Conservation (phyloP, 176 grass and related monocot genomes). For the Oryza punctata region DNA sequence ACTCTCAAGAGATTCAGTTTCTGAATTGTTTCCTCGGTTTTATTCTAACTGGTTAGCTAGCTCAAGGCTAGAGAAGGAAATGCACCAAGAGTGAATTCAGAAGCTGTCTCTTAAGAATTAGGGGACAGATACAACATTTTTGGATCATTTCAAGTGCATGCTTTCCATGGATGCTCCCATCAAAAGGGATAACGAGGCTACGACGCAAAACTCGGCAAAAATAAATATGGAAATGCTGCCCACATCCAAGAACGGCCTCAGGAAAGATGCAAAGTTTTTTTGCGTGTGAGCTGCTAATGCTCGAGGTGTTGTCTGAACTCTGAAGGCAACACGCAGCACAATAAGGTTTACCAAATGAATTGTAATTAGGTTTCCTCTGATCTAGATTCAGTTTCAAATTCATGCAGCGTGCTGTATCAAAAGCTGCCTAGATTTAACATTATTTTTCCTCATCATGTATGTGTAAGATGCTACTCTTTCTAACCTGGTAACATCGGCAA, state of each 20-base stretch:
- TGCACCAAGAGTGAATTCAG: background rate
- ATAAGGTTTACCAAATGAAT: background rate
- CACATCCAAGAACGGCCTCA: background rate
- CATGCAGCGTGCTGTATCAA: background rate
- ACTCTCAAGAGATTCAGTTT: background rate
- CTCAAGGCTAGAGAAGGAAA: conserved; percentile 29
- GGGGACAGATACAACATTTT: background rate
- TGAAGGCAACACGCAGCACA: background rate
- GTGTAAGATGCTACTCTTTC: background rate
- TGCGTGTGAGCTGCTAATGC: background rate
- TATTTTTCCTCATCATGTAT: background rate
- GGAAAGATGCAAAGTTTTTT: conserved; percentile 4
- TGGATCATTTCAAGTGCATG: background rate
- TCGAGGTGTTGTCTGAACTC: background rate
- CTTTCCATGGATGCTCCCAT: background rate
- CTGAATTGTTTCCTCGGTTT: conserved; percentile 6
- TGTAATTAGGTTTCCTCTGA: background rate
- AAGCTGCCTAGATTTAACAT: background rate
- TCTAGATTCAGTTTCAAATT: background rate
- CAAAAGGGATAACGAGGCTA: background rate
- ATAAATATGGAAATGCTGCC: conserved; percentile 20
- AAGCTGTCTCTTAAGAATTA: background rate
- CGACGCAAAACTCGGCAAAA: conserved; percentile 1
- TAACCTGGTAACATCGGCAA: background rate
- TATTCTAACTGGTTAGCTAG: conserved; percentile 5